Conservation (phyloP, 129 eudicot species). For the Scalesia atractyloides region DNA sequence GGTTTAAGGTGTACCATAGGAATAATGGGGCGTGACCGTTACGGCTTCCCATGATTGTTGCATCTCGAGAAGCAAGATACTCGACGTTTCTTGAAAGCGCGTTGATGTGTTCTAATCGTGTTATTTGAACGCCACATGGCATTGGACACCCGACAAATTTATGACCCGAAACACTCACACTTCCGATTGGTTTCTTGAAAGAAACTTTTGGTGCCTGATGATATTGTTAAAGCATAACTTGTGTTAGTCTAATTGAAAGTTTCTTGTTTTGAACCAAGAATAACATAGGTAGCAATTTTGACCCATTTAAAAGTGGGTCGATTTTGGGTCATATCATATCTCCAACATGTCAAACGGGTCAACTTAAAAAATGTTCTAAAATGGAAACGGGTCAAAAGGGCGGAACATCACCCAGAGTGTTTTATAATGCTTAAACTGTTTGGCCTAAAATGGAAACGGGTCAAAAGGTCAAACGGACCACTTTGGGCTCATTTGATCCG, state of each 20-base stretch:
- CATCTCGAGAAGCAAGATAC: slow-evolving; percentile 97
- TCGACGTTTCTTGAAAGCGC: slow-evolving; percentile 90
- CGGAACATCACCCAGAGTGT: background rate
- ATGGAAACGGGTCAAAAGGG: background rate
- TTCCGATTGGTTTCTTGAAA: slow-evolving; percentile 94
- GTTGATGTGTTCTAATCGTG: slow-evolving; percentile 80
- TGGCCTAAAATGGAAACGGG: too few relatives aligned
- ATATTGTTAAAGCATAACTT: slow-evolving; percentile 6
- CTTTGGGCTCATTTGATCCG: background rate
- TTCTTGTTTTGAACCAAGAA: background rate
- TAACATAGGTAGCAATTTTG: background rate
- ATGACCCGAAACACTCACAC: slow-evolving; percentile 95
- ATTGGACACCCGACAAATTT: slow-evolving; percentile 95
- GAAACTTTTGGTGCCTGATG: slow-evolving; percentile 88
- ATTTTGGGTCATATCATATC: background rate
- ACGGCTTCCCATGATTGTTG: slow-evolving; percentile 98
- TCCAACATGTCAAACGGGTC: background rate
- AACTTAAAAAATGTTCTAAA: background rate
- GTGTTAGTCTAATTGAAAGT: slow-evolving; percentile 12
- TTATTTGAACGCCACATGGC: slow-evolving; percentile 95
- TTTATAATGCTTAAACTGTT: background rate
- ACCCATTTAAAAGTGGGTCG: background rate
- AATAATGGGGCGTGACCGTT: slow-evolving; percentile 98
- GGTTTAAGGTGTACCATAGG: slow-evolving; percentile 92
- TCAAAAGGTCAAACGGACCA: background rate